Base-by-base conservation (phyloP, 2,329 filamentous ascomycete genomes). In the Alternaria brassicicola region DNA sequence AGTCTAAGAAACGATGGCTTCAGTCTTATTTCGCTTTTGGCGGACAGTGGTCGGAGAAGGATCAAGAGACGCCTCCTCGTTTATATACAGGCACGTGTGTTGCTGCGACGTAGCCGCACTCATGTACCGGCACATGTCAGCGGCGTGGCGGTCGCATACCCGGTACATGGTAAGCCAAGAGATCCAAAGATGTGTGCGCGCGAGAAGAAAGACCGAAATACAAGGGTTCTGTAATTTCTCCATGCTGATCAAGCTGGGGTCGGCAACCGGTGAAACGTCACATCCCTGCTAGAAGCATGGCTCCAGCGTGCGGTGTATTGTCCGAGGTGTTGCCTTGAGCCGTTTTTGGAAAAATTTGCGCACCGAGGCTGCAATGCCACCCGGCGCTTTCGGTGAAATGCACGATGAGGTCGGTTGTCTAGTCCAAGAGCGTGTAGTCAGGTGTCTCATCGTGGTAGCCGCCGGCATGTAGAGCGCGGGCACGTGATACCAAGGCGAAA, bases 391-490 rank as follows among this genome's bases (percentile, higher is more conserved):
- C 42, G 46, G 48, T 47, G 28, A 41, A 51, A 56, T 49, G 49
- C 48, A 61, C 59, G 47, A 46, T 38, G 36, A 36, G 25, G 31
- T 38, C 47, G 45, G 48, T 55, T 45, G 25, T 54, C 57, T 55
- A 55, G 46, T 55, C 55, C 42, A 52, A 43, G 49, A 45, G 25
- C 48, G 55, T 36, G 39, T 57, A 53, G 43, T 35, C 42, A 30
- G 31, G 25, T 53, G 64, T 67, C 65, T 65, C 64, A 67, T 55
- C 51, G 51, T 51, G 45, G 53, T 55, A 55, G 48, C 48, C 28
- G 8, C 36, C 13, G 43, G 55, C 43, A 55, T 56, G 54, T 49
- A 46, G 60, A 60, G 54, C 52, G 39, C 28, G 48, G 42, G 55
- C 59, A 49, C 46, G 53, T 64, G 65, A 60, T 42, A 42, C 46